Evolutionary conservation across 768 basidiomycete species (phyloP).

Genomic region (Kwoniella botswanensis): DNA sequence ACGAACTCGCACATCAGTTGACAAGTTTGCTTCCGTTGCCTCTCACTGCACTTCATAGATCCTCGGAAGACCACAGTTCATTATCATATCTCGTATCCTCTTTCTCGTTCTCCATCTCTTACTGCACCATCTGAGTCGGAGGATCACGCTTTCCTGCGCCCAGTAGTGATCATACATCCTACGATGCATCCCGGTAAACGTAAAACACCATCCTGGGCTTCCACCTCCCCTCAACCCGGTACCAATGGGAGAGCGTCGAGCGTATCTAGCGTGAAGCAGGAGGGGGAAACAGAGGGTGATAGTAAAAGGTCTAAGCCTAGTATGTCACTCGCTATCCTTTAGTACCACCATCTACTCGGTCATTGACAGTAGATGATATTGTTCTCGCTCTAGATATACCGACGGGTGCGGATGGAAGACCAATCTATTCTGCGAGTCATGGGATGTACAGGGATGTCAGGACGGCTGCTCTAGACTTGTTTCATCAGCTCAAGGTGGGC

Average conservation of each 20-base stretch:
- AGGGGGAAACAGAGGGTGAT: slow-evolving; percentile 8
- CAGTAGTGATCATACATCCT: too few relatives aligned
- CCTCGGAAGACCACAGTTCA: too few relatives aligned
- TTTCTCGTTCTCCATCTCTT: too few relatives aligned
- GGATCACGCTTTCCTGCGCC: too few relatives aligned
- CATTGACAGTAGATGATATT: neutral
- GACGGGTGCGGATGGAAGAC: slow-evolving; percentile 16
- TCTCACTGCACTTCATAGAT: too few relatives aligned
- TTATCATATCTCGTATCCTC: too few relatives aligned
- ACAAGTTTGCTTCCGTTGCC: too few relatives aligned
- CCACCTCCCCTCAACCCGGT: slow-evolving; percentile 21
- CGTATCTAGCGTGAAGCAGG: slow-evolving; percentile 14
- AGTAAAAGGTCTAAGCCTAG: slow-evolving; percentile 17
- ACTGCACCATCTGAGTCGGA: too few relatives aligned
- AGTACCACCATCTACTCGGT: neutral
- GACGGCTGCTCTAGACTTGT: slow-evolving; percentile 25
- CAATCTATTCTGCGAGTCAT: slow-evolving; percentile 22
- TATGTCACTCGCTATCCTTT: slow-evolving; percentile 4
- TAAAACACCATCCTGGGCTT: slow-evolving; percentile 26
- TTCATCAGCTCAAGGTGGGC: slow-evolving; percentile 26
- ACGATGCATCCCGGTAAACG: slow-evolving; percentile 22
- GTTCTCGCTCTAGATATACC: slow-evolving; percentile 6
- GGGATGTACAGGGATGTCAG: slow-evolving; percentile 28
- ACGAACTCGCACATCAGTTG: too few relatives aligned
- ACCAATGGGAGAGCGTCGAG: slow-evolving; percentile 16